Percentiles rank a stretch among this genome's conserved stretches.
phyloP scores from a whole-genome alignment of 371 early-diverging fungal genomes.

The Amoeboradix gromovi region DNA sequence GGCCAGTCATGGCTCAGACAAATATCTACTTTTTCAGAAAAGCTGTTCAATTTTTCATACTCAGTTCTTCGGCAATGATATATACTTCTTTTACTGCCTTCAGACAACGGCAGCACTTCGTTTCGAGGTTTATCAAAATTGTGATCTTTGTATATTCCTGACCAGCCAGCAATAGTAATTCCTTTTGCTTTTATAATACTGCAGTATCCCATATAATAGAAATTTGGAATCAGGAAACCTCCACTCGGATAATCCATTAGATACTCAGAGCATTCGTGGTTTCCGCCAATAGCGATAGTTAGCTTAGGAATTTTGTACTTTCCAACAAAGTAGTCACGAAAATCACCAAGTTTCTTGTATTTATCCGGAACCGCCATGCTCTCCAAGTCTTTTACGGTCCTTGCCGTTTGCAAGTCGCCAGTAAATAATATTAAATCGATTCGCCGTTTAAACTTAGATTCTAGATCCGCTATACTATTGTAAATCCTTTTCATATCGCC shows the following conservation, averaged over 20 bases:
- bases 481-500: conserved; percentile 73
- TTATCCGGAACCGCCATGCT: conserved; percentile 50
- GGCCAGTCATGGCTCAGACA: conserved; percentile 95
- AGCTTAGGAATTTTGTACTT: conserved; percentile 39
- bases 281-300: conserved; percentile 84
- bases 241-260: conserved; percentile 74
- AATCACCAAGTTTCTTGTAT: conserved; percentile 44
- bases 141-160: conserved; percentile 55
- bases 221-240: conserved; percentile 79
- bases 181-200: conserved; percentile 54
- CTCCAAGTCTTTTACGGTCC: conserved; percentile 48
- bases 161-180: conserved; percentile 60
- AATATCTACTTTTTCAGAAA: conserved; percentile 26
- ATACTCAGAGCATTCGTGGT: conserved; percentile 80
- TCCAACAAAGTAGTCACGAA: conserved; percentile 75
- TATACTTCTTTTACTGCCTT: conserved; percentile 22
- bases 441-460: conserved; percentile 20
- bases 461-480: conserved; percentile 21
- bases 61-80: conserved; percentile 69
- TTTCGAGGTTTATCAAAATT: conserved; percentile 29
- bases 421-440: conserved; percentile 73
- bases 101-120: conserved; percentile 41
- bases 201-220: conserved; percentile 66
- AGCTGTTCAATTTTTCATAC: not conserved
- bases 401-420: conserved; percentile 72